phyloP scores from a whole-genome alignment of 2,329 filamentous ascomycete genomes.

The Diplocarpon rosae region DNA sequence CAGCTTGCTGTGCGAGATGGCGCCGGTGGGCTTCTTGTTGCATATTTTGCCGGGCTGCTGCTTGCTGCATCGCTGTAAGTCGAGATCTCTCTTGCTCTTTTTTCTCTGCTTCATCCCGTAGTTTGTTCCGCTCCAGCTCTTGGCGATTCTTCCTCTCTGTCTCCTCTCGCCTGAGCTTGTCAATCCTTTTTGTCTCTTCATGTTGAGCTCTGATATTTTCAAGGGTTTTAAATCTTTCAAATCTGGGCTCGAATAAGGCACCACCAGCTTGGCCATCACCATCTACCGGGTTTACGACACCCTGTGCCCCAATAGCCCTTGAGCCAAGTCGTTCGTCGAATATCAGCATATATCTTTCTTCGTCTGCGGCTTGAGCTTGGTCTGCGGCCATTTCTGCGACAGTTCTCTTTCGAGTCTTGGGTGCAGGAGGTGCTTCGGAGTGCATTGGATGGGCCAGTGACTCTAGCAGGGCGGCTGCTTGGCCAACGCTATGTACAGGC shows the following conservation, averaged over 20 bases:
- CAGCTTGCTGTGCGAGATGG: slow-evolving; percentile 11
- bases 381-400: slow-evolving; percentile 92
- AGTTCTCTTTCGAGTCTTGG: slow-evolving; percentile 85
- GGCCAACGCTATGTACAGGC: slow-evolving; percentile 56
- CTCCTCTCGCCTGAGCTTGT: slow-evolving; percentile 53
- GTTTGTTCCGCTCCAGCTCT: slow-evolving; percentile 36
- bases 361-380: slow-evolving; percentile 78
- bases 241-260: slow-evolving; percentile 71
- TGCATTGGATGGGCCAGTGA: slow-evolving; percentile 68
- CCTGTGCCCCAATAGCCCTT: slow-evolving; percentile 44
- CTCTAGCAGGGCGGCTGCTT: slow-evolving; percentile 62
- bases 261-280: slow-evolving; percentile 61
- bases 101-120: slow-evolving; percentile 23
- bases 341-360: slow-evolving; percentile 86
- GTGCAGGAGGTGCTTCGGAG: slow-evolving; percentile 62
- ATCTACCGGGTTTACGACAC: slow-evolving; percentile 47
- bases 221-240: slow-evolving; percentile 85
- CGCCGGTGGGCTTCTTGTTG: slow-evolving; percentile 26
- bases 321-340: slow-evolving; percentile 73
- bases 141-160: slow-evolving; percentile 37
- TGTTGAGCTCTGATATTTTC: slow-evolving; percentile 73
- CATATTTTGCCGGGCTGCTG: slow-evolving; percentile 31
- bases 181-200: slow-evolving; percentile 64
- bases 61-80: slow-evolving; percentile 25
- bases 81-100: slow-evolving; percentile 27